Evolutionary conservation across 2,329 filamentous ascomycete species (phyloP).

Genomic region (Arthrobotrys entomopaga): DNA sequence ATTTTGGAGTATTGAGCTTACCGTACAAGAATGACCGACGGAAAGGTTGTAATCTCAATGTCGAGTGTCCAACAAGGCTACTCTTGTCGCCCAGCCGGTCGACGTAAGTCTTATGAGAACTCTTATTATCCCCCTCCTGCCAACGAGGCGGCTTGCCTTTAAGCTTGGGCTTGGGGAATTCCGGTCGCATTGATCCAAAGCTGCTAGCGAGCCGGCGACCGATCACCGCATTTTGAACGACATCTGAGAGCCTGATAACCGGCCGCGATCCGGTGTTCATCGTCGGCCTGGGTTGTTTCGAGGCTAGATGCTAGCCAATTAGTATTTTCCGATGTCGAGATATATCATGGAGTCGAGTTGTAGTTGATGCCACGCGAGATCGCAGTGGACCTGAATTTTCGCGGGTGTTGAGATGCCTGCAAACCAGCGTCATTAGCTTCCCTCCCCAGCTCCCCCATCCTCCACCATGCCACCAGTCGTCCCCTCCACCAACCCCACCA

Average conservation of each 20-base stretch:
- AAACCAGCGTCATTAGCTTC: neutral
- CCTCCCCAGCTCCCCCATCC: neutral
- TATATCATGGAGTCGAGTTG: too few species aligned
- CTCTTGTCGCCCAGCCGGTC: neutral
- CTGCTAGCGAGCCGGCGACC: neutral
- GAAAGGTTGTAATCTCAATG: constrained; percentile 4
- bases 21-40: constrained; percentile 44
- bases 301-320: neutral
- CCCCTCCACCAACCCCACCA: constrained; percentile 53
- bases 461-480: constrained; percentile 42
- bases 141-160: neutral
- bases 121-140: neutral
- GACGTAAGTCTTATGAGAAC: neutral
- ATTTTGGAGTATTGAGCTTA: neutral
- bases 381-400: neutral
- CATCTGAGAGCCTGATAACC: constrained; percentile 10
- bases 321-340: neutral
- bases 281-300: neutral
- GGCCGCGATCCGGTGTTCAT: constrained; percentile 25
- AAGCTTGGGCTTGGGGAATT: too few species aligned
- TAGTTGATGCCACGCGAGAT: too few species aligned
- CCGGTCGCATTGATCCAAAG: neutral
- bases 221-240: constrained; percentile 8
- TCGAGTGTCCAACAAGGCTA: constrained; percentile 19
- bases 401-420: constrained; percentile 4